Base-by-base conservation (phyloP, 371 early-diverging fungal genomes). In the Lichtheimia ornata region DNA sequence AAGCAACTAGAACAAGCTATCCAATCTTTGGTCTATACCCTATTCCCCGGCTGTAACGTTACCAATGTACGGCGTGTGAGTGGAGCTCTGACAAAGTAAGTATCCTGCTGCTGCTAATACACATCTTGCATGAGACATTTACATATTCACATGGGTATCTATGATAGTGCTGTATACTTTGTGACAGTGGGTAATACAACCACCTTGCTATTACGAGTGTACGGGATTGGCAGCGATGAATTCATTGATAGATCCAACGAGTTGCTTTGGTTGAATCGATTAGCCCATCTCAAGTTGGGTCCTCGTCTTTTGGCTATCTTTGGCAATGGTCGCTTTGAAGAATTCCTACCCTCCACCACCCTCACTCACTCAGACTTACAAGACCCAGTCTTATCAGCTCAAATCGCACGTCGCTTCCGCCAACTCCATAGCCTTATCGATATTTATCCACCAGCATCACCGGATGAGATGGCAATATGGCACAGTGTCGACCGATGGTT, bases 291-390 rank as follows among this genome's bases (percentile, higher is more conserved):
- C 50, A 83, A 88, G 1, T 84, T 93, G 22, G 94, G 95, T 11
- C 94, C 96, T 5, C 79, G 76, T 7, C 64, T 96, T 35, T 71
- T 93, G n/a, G 93, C 86, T 0, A 87, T 85, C n/a, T 96, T 95
- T 75, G 84, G 81, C 30, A 96, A 96, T 61, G 96, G 96, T 11
- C 81, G 96, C 14, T 81, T 96, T 56, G 96, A 96, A 65, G 86
- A 95, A 69, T 96, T 84, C 62, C 73, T 96, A 2, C 87, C 91
- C 35, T 89, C 91, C 42, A 79, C 76, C 0, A 93, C 94, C 1
- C 69, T 95, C 54, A 85, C 83, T 0, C 78, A 77, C 53, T 67
- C 76, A 5, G 92, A 95, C 42, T 79, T 96, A 15, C 79, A 90
- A 6, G 64, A 86, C 35, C 81, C 88, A 0, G 56, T 64, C 1